phyloP scores from a whole-genome alignment of 83 land plant genomes.

The Isoetes engelmannii region DNA sequence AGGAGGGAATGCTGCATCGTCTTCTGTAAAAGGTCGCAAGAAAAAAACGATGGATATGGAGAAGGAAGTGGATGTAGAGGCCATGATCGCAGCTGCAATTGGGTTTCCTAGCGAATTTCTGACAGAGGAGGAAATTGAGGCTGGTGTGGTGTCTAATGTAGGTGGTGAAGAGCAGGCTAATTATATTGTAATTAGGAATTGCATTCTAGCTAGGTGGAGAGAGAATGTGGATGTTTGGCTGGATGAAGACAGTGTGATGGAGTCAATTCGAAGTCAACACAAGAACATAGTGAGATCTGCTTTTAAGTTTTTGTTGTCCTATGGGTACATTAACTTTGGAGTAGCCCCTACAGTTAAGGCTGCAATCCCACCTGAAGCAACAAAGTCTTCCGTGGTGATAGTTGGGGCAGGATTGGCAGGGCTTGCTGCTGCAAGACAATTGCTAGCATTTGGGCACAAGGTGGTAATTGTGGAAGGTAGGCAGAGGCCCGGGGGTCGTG shows the following conservation, averaged over 20 bases:
- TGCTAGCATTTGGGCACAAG: slow-evolving; percentile 72
- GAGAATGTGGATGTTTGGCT: slow-evolving; percentile 64
- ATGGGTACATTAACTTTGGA: slow-evolving; percentile 93
- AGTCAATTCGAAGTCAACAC: slow-evolving; percentile 44
- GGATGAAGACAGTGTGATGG: slow-evolving; percentile 49
- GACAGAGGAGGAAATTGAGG: slow-evolving; percentile 91
- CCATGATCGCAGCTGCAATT: slow-evolving; percentile 61
- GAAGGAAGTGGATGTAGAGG: slow-evolving; percentile 68
- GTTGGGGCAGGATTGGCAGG: slow-evolving; percentile 95
- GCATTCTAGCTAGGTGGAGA: slow-evolving; percentile 73
- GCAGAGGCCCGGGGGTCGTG: slow-evolving; percentile 92
- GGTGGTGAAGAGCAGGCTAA: slow-evolving; percentile 97
- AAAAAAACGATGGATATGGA: slow-evolving; percentile 43
- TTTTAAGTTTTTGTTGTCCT: slow-evolving; percentile 48
- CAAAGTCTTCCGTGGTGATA: slow-evolving; percentile 53
- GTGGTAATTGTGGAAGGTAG: slow-evolving; percentile 85
- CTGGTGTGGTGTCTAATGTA: slow-evolving; percentile 58
- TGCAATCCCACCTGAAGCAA: slow-evolving; percentile 45
- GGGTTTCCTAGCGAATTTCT: slow-evolving; percentile 89
- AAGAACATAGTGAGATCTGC: slow-evolving; percentile 55
- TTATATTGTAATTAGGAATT: slow-evolving; percentile 79
- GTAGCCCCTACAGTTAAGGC: slow-evolving; percentile 77
- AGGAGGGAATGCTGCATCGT: slow-evolving; percentile 31
- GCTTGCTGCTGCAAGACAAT: slow-evolving; percentile 83
- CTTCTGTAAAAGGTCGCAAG: slow-evolving; percentile 24